Base-by-base conservation (phyloP, 768 basidiomycete genomes). In the Cyathus striatus region DNA sequence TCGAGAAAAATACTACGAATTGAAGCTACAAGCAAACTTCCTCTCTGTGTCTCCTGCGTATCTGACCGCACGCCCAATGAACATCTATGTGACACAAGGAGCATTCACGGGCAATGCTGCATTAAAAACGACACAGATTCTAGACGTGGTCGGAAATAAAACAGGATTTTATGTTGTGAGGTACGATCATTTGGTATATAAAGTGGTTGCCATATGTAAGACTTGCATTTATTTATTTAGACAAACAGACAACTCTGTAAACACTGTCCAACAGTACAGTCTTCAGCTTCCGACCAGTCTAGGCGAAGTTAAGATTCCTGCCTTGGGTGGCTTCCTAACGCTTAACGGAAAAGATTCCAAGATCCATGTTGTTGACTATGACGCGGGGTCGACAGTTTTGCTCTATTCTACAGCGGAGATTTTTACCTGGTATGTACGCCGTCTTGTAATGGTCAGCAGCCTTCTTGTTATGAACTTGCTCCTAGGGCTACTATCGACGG, bases 311-410 rank as follows among this genome's bases (percentile, higher is more conserved):
- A 64, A 61, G 3, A 55, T 75, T 34, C 75, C 75, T 7, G 61
- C 62, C 3, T 49, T 75, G 17, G 71, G 73, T 6, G 71, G 71
- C 25, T 58, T 57, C 17, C 59, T 77, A 23, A 50, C 64, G 0
- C 57, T 76, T n/a, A 62, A 64, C 43, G 75, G 75, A n/a, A 73
- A 69, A 54, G 73, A 76, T 47, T 75, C 75, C 0, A 77, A 77
- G 52, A 61, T 76, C 25, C 69, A 75, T 43, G 65, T 77, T 10
- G 71, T 74, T 2, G 73, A 76, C 47, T 76, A 76, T 44, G 43
- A 45, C 17, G 73, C 73, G 32, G 75, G 75, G 12, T 62, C 61
- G 5, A 70, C 60, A 5, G 64, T 61, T 21, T 37, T 76, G 32
- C 49, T 75, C 2, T 76, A 75, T 43, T 75, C 75, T 4, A 71